Percentiles rank a stretch among this genome's conserved stretches.
These are phyloP conservation scores for Aquilaria sinensis DNA, from an alignment of 345 rosid species.

Conservation along the genomic window DNA sequence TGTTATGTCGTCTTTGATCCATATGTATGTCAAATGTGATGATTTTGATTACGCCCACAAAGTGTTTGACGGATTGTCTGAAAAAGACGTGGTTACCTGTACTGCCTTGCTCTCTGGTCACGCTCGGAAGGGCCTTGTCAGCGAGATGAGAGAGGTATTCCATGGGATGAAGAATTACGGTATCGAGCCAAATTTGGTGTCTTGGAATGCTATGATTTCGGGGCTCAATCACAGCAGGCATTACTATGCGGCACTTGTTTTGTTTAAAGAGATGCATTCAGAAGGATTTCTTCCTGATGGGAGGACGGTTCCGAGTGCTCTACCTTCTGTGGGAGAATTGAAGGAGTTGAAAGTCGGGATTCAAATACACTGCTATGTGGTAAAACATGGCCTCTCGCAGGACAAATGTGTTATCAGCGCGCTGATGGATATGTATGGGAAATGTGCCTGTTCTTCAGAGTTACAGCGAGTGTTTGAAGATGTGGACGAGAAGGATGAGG, in stretches of 20 bases:
- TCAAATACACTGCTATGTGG: constrained; percentile 46
- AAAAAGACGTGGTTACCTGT: constrained; percentile 39
- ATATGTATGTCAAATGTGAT: constrained; percentile 43
- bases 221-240: constrained; percentile 54
- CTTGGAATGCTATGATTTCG: constrained; percentile 70
- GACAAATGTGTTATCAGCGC: constrained; percentile 39
- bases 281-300: constrained; percentile 43
- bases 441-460: constrained; percentile 32
- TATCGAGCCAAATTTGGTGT: constrained; percentile 36
- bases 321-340: constrained; percentile 43
- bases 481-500: constrained; percentile 30
- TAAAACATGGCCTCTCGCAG: constrained; percentile 34
- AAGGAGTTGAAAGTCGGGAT: constrained; percentile 33
- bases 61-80: constrained; percentile 44
- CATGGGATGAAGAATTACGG: constrained; percentile 25
- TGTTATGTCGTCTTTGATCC: constrained; percentile 47
- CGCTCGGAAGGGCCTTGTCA: constrained; percentile 37
- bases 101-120: constrained; percentile 51
- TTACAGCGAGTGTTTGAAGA: constrained; percentile 35
- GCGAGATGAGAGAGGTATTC: constrained; percentile 35
- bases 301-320: constrained; percentile 38
- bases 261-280: constrained; percentile 43
- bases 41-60: constrained; percentile 36
- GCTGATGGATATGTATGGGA: constrained; percentile 54
- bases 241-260: constrained; percentile 29